Evolutionary conservation across 2,329 filamentous ascomycete genomes (phyloP), one percentile per base, ranked within the genome.

Genomic region (Arthroderma sp.): DNA sequence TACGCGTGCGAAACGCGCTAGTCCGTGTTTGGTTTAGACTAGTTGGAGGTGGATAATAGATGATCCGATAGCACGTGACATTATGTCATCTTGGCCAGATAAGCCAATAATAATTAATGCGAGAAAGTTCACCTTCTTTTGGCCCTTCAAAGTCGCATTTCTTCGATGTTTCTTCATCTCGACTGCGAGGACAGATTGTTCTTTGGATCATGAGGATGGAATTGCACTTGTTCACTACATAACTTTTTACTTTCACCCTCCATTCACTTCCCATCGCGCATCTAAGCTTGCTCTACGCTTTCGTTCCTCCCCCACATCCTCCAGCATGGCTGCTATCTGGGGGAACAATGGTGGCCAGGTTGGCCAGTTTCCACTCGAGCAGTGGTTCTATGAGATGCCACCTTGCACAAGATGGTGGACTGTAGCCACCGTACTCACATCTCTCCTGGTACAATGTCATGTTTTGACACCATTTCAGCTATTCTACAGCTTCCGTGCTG

Each of bases 311-410:
- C 15, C 15, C 15, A 22, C 15, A 22, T 22, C 15, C 3, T 3
- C 15, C 15, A 22, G 15, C 39, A 68, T 68, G 66, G 66, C 64
- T 45, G 65, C 62, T 38, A 53, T 69, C 36, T 68, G 63, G 58
- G 66, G 63, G 30, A 66, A 42, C 38, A 46, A 66, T 51, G 66
- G 60, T 40, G 65, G 59, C 9, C 65, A 68, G 46, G 68, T 69
- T 50, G 70, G 71, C 45, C 73, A 76, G 50, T 72, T 94, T 58
- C 91, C 89, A 36, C 74, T 98, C 5, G 91, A 96, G 66, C 83
- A 89, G 54, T 98, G 91, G 91, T 96, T 95, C 66, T 95, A 86
- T 75, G 91, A 98, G 64, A 95, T 95, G 83, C 91, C 91, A 3
- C 79, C 91, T 28, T 94, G 88, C 65, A 98, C 91, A 33, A 74